A percentile compares a stretch with the other conserved stretches of the same genome.
phyloP scores from a whole-genome alignment of 163 green algal species.

The Prototheca wickerhamii region DNA sequence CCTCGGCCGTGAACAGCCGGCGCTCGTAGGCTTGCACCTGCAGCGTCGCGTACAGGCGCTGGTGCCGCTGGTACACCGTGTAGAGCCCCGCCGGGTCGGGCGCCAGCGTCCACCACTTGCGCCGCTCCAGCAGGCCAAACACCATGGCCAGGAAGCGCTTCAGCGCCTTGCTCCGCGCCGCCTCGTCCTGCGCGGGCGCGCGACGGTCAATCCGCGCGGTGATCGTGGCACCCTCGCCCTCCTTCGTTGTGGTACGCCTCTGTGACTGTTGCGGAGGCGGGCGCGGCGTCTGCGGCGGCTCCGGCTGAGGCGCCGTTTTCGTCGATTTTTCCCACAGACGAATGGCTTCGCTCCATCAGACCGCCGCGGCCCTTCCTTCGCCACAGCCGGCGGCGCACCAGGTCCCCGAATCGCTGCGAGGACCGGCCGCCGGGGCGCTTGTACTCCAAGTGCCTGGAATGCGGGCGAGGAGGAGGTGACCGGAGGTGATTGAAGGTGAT shows the following conservation, averaged over 20 bases:
- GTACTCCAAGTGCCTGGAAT: conserved; percentile 36
- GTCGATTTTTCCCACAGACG: too few species aligned
- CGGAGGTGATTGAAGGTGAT: too few species aligned
- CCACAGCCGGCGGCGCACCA: conserved; percentile 31
- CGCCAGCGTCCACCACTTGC: conserved; percentile 29
- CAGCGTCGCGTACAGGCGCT: conserved; percentile 16
- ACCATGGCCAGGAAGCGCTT: conserved; percentile 34
- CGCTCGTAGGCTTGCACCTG: conserved; percentile 17
- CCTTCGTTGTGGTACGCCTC: too few species aligned
- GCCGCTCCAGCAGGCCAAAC: conserved; percentile 24
- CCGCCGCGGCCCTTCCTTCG: too few species aligned
- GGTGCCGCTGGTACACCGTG: conserved; percentile 18
- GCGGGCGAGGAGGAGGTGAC: neutral
- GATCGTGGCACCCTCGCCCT: too few species aligned
- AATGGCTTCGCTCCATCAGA: too few species aligned
- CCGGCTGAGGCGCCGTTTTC: too few species aligned
- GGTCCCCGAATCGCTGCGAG: conserved; percentile 30
- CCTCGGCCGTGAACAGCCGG: conserved; percentile 22
- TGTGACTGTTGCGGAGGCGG: too few species aligned
- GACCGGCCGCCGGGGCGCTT: conserved; percentile 33
- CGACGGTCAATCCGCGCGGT: neutral
- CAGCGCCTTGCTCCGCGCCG: conserved; percentile 20
- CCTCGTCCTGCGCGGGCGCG: conserved; percentile 6
- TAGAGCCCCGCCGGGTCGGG: conserved; percentile 34
- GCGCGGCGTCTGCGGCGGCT: too few species aligned